Evolutionary conservation across 495 filamentous ascomycete species (phyloP).

Genomic region (Lepraria neglecta): DNA sequence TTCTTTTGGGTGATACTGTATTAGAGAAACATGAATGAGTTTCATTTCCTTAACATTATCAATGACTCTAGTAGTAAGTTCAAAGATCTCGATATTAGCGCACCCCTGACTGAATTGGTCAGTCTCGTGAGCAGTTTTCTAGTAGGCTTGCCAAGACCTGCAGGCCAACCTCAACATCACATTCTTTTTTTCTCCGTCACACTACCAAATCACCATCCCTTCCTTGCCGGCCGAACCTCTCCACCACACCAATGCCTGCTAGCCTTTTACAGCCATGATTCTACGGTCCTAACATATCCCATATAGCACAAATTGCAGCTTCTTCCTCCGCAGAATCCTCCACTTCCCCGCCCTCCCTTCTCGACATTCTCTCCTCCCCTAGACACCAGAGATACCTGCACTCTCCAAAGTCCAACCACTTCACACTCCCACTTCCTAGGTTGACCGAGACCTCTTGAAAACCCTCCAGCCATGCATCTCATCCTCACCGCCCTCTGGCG

Average conservation of each 20-base stretch:
- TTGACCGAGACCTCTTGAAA: no score
- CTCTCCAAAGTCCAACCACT: background rate
- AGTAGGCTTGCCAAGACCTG: background rate
- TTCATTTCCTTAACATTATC: background rate
- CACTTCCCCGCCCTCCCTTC: no score
- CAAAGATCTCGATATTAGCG: background rate
- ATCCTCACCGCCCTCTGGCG: constrained; percentile 15
- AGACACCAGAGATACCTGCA: no score
- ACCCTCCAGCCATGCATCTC: constrained; percentile 10
- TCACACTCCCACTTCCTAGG: background rate
- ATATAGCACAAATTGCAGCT: no score
- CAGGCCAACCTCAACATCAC: constrained; percentile 2
- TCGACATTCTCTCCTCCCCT: no score
- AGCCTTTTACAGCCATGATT: background rate
- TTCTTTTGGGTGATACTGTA: background rate
- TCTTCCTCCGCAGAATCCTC: no score
- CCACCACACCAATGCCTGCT: background rate
- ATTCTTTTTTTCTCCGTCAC: background rate
- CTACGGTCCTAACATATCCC: background rate
- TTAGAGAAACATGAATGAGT: background rate
- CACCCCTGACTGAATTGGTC: background rate
- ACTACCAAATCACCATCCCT: constrained; percentile 5
- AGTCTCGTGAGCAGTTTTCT: background rate
- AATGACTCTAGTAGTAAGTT: background rate
- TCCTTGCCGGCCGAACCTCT: background rate